Base-by-base conservation (phyloP, 305 asterid genomes). In the Rubia balearica region DNA sequence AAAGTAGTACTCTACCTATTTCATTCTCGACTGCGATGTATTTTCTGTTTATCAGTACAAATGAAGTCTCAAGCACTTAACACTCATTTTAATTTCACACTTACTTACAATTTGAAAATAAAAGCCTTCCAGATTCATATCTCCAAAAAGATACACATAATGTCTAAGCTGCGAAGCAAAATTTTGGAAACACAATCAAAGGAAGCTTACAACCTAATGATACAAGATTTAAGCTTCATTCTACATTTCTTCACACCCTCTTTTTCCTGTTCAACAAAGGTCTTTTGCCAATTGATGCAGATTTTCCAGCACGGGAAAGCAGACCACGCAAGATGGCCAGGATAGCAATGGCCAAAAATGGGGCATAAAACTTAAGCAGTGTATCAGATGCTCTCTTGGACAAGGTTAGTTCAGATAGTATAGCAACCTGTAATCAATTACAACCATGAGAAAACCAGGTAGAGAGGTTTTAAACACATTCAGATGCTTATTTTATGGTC, bases 291-390 rank as follows among this genome's bases (percentile, higher is more conserved):
- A 77, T 74, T 21, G 81, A 61, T 12, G 59, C 30, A 69, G 71
- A 81, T 82, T 83, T 87, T 63, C 84, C 80, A 12, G 89, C 70
- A 41, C 61, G 73, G 61, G 83, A 59, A 30, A 82, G 67, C 82
- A 89, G 75, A 55, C 97, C 95, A 3, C 96, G 96, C 74, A 91
- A 66, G 56, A 91, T 68, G 69, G 97, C 94, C 66, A 88, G 51
- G 69, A 85, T 6, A 49, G 86, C 84, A 3, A 88, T 78, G 56
- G 88, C 96, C 74, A 89, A 45, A 76, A 88, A 90, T 5, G 97
- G 96, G 76, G 33, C 80, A 79, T 93, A 88, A 65, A 87, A 19
- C 83, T 65, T 83, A 63, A 89, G 67, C 74, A 93, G 85, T 76
- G 79, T 67, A 45, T 91, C 92, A 5, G 92, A 81, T 72, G 92